These are phyloP conservation scores for Toxicodendron radicans DNA, from an alignment of 345 rosid genomes.

Conservation along the genomic window DNA sequence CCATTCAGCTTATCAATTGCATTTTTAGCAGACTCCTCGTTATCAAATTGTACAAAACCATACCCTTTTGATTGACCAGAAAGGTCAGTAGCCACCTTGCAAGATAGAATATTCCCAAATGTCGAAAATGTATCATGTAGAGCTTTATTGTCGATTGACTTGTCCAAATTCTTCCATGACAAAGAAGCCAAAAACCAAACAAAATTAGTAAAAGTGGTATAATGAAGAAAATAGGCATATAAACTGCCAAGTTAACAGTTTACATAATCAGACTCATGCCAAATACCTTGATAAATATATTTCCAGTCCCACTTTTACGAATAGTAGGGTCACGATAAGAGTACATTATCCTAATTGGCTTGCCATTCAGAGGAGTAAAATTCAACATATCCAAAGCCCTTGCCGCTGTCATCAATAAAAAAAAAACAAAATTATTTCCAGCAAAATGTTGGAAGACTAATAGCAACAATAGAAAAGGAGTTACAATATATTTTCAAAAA, in stretches of 20 bases:
- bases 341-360: conserved; percentile 79
- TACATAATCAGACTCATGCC: not conserved
- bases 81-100: conserved; percentile 75
- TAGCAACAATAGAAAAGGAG: not conserved
- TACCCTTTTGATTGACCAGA: conserved; percentile 79
- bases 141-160: conserved; percentile 75
- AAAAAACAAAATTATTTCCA: not conserved
- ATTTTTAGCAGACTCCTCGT: conserved; percentile 60
- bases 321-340: conserved; percentile 73
- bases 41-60: conserved; percentile 82
- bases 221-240: not conserved
- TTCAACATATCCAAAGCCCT: conserved; percentile 78
- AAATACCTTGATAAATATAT: conserved; percentile 63
- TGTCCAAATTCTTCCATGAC: conserved; percentile 65
- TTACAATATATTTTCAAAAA: not conserved
- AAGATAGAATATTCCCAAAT: conserved; percentile 67
- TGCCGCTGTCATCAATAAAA: conserved; percentile 51
- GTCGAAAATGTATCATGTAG: conserved; percentile 65
- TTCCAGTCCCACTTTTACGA: conserved; percentile 79
- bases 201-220: conserved; percentile 8
- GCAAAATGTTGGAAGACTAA: not conserved
- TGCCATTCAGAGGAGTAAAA: conserved; percentile 75
- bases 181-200: conserved; percentile 7
- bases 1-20: conserved; percentile 79
- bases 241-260: not conserved